A percentile compares a stretch with the other conserved stretches of the same genome.
These are phyloP conservation scores for Candida qinlingensis DNA, from an alignment of 805 yeast genomes.

Conservation along the genomic window DNA sequence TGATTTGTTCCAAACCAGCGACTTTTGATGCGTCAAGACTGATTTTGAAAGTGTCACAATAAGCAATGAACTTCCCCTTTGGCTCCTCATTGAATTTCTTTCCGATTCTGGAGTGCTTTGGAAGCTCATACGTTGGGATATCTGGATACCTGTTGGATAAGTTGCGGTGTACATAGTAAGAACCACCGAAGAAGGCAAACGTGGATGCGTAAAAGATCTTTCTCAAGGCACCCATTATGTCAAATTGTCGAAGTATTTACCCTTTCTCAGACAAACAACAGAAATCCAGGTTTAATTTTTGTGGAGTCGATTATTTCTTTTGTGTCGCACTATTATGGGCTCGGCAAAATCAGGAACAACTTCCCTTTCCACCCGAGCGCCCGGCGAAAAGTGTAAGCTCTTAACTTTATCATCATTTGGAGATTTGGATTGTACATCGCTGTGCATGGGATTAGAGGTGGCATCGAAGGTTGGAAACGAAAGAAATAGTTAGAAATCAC, in stretches of 20 bases:
- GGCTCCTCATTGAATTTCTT: slow-evolving; percentile 5
- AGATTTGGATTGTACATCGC: too few species aligned
- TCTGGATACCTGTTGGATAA: slow-evolving; percentile 15
- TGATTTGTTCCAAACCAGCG: neutral
- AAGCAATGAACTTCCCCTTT: slow-evolving; percentile 14
- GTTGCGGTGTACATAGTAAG: slow-evolving; percentile 13
- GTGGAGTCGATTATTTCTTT: too few species aligned
- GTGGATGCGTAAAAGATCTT: slow-evolving; percentile 13
- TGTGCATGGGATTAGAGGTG: neutral
- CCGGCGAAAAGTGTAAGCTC: too few species aligned
- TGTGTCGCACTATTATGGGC: too few species aligned
- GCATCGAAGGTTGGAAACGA: neutral
- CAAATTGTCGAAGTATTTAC: neutral
- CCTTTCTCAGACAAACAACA: too few species aligned
- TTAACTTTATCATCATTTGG: too few species aligned
- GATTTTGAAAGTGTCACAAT: slow-evolving; percentile 18
- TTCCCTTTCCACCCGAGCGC: too few species aligned
- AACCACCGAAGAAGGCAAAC: slow-evolving; percentile 11
- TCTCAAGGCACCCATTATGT: slow-evolving; percentile 5
- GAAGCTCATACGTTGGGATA: slow-evolving; percentile 17
- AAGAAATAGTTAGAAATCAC: neutral
- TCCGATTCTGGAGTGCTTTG: slow-evolving; percentile 11
- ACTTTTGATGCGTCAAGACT: slow-evolving; percentile 4
- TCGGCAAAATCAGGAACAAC: too few species aligned
- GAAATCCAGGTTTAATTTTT: neutral